Percentiles rank a stretch among this genome's conserved stretches.
These are phyloP conservation scores for Salvia hispanica DNA, from an alignment of 257 asterid genomes.

Conservation along the genomic window DNA sequence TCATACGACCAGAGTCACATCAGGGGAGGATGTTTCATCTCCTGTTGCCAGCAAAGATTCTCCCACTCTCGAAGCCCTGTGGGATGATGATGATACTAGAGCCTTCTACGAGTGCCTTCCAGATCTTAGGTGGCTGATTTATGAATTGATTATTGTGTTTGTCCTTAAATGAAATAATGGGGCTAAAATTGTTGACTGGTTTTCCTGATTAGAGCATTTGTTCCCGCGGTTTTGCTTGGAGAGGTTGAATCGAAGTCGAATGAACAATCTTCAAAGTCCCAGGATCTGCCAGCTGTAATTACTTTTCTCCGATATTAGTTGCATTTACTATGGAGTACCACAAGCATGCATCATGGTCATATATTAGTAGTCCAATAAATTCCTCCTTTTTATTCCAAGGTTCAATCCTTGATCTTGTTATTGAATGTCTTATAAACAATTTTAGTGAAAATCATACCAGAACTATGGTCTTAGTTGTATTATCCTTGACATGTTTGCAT, in stretches of 20 bases:
- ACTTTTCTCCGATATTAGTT: conserved; percentile 16
- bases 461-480: background rate
- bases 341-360: background rate
- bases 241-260: conserved; percentile 79
- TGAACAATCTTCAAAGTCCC: conserved; percentile 81
- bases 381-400: conserved; percentile 1
- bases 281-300: conserved; percentile 75
- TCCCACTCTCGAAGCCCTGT: conserved; percentile 74
- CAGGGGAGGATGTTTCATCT: conserved; percentile 82
- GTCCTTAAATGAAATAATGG: conserved; percentile 25
- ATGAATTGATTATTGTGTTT: conserved; percentile 27
- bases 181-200: conserved; percentile 30
- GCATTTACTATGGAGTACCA: conserved; percentile 19
- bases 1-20: conserved; percentile 91
- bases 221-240: conserved; percentile 98
- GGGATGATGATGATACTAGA: conserved; percentile 99
- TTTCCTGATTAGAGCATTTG: conserved; percentile 79
- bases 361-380: background rate
- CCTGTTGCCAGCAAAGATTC: conserved; percentile 77
- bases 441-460: conserved; percentile 10
- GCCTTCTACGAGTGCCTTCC: conserved; percentile 95
- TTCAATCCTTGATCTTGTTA: conserved; percentile 9
- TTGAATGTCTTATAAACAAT: background rate
- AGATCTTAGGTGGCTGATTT: conserved; percentile 76
- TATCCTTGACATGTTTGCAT: conserved; percentile 21